A percentile compares a stretch with the other conserved stretches of the same genome.
These are phyloP conservation scores for Rhizopus stolonifer DNA, from an alignment of 371 early-diverging fungal genomes.

Conservation along the genomic window DNA sequence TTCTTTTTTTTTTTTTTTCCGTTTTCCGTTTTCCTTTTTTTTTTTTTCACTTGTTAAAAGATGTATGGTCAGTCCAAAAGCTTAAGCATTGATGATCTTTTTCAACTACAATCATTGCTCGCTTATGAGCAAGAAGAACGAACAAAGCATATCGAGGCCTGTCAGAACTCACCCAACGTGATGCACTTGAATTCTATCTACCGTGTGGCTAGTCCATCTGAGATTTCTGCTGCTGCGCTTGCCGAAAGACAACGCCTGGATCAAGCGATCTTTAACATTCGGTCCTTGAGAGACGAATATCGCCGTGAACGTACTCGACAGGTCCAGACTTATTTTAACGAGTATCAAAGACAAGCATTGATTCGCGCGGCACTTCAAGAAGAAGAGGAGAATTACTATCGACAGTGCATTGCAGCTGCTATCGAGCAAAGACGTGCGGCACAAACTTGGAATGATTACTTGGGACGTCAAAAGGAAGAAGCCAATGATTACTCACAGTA, in stretches of 20 bases:
- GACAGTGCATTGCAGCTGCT: slow-evolving; percentile 31
- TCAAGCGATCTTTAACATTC: slow-evolving; percentile 12
- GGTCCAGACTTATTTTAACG: slow-evolving; percentile 26
- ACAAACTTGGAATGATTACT: slow-evolving; percentile 7
- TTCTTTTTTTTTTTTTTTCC: background rate
- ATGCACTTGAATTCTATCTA: slow-evolving; percentile 2
- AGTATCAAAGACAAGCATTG: slow-evolving; percentile 22
- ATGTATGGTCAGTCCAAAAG: background rate
- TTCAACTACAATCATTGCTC: slow-evolving; percentile 21
- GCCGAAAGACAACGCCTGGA: slow-evolving; percentile 23
- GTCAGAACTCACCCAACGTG: background rate
- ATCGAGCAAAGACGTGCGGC: slow-evolving; percentile 18
- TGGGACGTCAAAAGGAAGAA: background rate
- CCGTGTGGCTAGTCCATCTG: slow-evolving; percentile 3
- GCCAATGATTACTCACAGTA: slow-evolving; percentile 12
- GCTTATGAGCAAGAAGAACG: slow-evolving; percentile 20
- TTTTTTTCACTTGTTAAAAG: background rate
- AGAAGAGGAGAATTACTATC: slow-evolving; percentile 29
- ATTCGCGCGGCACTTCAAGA: slow-evolving; percentile 19
- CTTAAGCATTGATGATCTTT: slow-evolving; percentile 20
- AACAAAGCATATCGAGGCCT: slow-evolving; percentile 11
- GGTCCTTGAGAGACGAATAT: slow-evolving; percentile 18
- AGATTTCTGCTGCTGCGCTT: slow-evolving; percentile 6
- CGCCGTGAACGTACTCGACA: slow-evolving; percentile 22
- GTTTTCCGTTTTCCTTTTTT: background rate